Evolutionary conservation across 2,329 filamentous ascomycete species (phyloP).

Genomic region (Calonectria honghensis): DNA sequence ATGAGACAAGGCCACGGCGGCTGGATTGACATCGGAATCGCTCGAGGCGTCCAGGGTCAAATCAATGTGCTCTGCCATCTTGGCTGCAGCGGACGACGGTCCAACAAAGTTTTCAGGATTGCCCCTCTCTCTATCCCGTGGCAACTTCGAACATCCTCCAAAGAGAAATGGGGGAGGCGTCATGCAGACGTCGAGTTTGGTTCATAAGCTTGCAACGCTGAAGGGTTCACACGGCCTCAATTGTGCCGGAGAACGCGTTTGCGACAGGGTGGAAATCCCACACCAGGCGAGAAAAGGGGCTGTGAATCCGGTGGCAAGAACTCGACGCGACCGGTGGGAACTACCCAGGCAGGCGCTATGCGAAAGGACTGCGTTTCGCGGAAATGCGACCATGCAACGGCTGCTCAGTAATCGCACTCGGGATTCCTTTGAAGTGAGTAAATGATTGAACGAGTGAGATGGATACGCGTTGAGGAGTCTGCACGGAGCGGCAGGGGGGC

Average conservation of each 20-base stretch:
- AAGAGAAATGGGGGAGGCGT: conserved; percentile 31
- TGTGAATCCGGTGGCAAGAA: neutral
- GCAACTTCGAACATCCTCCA: conserved; percentile 53
- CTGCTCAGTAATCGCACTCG: conserved; percentile 45
- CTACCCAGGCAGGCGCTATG: conserved; percentile 35
- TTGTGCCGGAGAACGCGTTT: conserved; percentile 37
- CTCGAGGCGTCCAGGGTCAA: conserved; percentile 46
- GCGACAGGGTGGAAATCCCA: conserved; percentile 29
- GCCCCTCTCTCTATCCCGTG: conserved; percentile 51
- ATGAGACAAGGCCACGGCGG: neutral
- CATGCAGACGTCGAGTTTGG: conserved; percentile 26
- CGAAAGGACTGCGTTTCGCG: conserved; percentile 26
- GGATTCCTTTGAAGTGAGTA: conserved; percentile 45
- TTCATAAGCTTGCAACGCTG: conserved; percentile 27
- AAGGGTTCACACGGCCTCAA: conserved; percentile 12
- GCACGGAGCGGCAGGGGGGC: conserved; percentile 40
- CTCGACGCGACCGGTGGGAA: conserved; percentile 29
- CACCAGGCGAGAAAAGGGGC: neutral
- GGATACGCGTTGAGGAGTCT: conserved; percentile 47
- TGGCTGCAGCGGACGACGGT: conserved; percentile 43
- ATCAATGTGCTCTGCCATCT: conserved; percentile 44
- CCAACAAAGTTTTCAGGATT: conserved; percentile 54
- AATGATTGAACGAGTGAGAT: conserved; percentile 37
- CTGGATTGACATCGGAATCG: conserved; percentile 39
- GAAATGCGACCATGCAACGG: conserved; percentile 39